Percentiles rank a stretch among this genome's conserved stretches.
These are phyloP conservation scores for Helenozyma baotianmanensis DNA, from an alignment of 805 yeast genomes.

Conservation along the genomic window DNA sequence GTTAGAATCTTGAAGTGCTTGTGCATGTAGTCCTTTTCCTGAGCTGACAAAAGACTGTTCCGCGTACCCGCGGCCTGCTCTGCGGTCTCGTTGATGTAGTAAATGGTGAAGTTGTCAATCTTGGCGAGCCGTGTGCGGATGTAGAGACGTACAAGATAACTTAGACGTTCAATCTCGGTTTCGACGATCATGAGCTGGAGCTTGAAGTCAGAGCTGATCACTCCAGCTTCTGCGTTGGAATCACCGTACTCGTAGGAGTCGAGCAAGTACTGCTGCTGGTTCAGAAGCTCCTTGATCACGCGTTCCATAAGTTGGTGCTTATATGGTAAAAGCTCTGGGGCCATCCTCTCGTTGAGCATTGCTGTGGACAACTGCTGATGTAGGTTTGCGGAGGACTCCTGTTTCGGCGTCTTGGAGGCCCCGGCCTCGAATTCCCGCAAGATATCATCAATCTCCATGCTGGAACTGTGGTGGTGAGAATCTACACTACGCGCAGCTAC, in stretches of 20 bases:
- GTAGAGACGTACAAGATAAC: constrained; percentile 75
- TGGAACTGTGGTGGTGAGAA: no score
- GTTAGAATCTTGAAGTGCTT: constrained; percentile 60
- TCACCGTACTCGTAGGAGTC: constrained; percentile 75
- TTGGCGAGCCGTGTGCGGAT: constrained; percentile 72
- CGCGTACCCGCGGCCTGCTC: constrained; percentile 21
- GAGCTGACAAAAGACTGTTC: constrained; percentile 39
- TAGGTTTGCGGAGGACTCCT: constrained; percentile 14
- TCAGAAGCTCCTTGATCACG: constrained; percentile 54
- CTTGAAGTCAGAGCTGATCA: constrained; percentile 52
- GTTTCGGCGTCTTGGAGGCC: constrained; percentile 15
- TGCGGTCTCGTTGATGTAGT: constrained; percentile 39
- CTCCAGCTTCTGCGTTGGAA: constrained; percentile 33
- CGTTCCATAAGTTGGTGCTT: constrained; percentile 55
- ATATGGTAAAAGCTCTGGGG: constrained; percentile 84
- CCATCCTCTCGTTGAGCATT: constrained; percentile 81
- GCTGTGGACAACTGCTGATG: constrained; percentile 46
- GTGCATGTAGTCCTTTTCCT: constrained; percentile 65
- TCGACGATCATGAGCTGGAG: constrained; percentile 80
- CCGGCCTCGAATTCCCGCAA: constrained; percentile 56
- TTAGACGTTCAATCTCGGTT: constrained; percentile 84
- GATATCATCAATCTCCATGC: constrained; percentile 66
- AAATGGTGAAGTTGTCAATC: constrained; percentile 65
- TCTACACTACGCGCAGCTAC: no score
- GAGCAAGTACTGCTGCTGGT: constrained; percentile 67